Evolutionary conservation across 2,329 filamentous ascomycete species (phyloP), one percentile per base, ranked within the genome.

Genomic region (Pseudogymnoascus sp.): DNA sequence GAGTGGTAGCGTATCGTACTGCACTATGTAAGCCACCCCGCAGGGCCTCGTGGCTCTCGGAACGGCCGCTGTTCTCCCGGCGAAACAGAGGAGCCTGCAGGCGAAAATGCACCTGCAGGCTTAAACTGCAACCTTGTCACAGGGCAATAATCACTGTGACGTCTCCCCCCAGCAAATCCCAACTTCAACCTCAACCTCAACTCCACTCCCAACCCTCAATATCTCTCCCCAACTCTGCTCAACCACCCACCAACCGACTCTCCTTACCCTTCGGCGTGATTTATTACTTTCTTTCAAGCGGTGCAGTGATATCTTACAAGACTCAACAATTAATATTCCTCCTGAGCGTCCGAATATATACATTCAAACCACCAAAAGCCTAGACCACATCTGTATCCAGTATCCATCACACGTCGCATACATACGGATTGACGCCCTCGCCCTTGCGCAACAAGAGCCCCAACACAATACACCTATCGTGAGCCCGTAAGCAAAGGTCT

Each of bases 221-320:
- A 33, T 33, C n/a, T 12, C 6, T n/a, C n/a, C 47, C 28, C 47
- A 54, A 54, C 47, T 54, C 47, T 8, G 7, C 47, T 54, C 47
- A 54, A 54, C 47, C 47, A 33, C 25, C 47, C 25, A 33, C 47
- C 25, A 54, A 54, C 47, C 47, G 47, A 54, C 28, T 33, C 47
- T 54, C 47, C 47, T 54, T 54, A 54, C 47, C 1, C 8, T 33
- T 54, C 16, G 47, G 47, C 47, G 47, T 54, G 47, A 9, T 54
- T 54, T 54, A 54, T 54, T 54, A 54, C 47, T 54, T 54, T 54
- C 47, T 54, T 54, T 54, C 28, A 54, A 54, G 47, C 47, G 47
- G 47, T 54, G 47, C 28, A 12, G 18, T 33, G 33, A 25, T 33
- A 54, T 33, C n/a, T 18, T 54, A 54, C 22, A 33, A 54, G 47